phyloP scores from a whole-genome alignment of 148 eudicot genomes.

The Euryodendron excelsum region DNA sequence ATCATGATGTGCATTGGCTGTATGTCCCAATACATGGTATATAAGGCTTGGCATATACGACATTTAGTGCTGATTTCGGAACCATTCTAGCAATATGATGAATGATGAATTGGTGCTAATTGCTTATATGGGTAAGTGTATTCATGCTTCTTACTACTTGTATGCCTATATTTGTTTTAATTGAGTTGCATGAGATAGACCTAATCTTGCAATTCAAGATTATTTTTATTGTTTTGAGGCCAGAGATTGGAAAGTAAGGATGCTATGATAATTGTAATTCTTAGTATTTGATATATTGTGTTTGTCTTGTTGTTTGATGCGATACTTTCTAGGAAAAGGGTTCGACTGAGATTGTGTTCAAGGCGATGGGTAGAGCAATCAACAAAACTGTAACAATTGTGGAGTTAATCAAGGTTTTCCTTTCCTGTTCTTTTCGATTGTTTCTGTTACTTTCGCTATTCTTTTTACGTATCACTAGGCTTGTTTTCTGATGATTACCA shows the following conservation, averaged over 20 bases:
- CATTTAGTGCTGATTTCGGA: neutral
- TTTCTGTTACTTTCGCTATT: neutral
- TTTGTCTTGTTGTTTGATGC: conserved; percentile 7
- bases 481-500: conserved; percentile 2
- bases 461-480: too few species aligned
- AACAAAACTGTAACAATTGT: conserved; percentile 96
- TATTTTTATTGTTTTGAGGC: neutral
- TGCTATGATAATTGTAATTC: neutral
- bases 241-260: neutral
- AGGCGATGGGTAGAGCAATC: conserved; percentile 99
- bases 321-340: conserved; percentile 64
- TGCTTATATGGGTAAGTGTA: too few species aligned
- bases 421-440: neutral
- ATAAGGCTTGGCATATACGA: neutral
- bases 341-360: conserved; percentile 74
- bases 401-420: conserved; percentile 85
- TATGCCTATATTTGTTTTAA: too few species aligned
- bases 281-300: neutral
- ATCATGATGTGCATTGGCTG: too few species aligned
- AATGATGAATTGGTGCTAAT: neutral
- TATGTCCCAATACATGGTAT: too few species aligned
- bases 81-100: neutral
- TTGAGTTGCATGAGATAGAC: too few species aligned
- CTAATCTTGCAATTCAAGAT: neutral
- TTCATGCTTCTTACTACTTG: too few species aligned